These are phyloP conservation scores for Tricholoma saponaceum DNA, from an alignment of 768 basidiomycete genomes.

Conservation along the genomic window DNA sequence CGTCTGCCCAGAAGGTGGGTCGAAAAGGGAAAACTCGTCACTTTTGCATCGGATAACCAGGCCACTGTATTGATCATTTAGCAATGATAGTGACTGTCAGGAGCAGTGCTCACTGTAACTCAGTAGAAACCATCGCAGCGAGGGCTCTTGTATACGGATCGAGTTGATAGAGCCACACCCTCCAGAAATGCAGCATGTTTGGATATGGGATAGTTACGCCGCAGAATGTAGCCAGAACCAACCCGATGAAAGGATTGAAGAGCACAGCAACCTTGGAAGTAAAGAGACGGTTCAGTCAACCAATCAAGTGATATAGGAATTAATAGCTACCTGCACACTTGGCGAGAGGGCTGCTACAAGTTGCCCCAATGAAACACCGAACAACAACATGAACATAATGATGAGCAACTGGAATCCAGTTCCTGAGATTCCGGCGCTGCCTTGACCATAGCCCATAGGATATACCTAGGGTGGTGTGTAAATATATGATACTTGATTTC, in stretches of 20 bases:
- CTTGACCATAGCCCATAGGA: conserved; percentile 66
- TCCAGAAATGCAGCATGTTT: conserved; percentile 62
- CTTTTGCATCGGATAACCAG: conserved; percentile 57
- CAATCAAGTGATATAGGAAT: conserved; percentile 21
- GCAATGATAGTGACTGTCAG: not conserved
- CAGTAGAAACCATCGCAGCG: conserved; percentile 72
- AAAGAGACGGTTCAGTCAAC: conserved; percentile 13
- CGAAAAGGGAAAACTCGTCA: conserved; percentile 69
- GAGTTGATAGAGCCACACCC: conserved; percentile 73
- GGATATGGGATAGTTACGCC: conserved; percentile 77
- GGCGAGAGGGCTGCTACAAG: conserved; percentile 74
- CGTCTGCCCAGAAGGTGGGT: conserved; percentile 70
- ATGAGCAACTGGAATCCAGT: conserved; percentile 72
- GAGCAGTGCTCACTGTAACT: conserved; percentile 52
- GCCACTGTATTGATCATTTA: conserved; percentile 37
- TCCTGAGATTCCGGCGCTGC: conserved; percentile 52
- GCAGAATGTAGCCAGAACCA: conserved; percentile 69
- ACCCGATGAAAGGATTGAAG: conserved; percentile 71
- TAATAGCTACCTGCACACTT: conserved; percentile 48
- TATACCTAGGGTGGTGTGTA: conserved; percentile 38
- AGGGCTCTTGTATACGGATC: conserved; percentile 69
- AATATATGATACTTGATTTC: not conserved
- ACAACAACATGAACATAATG: conserved; percentile 63
- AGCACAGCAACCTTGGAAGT: conserved; percentile 60
- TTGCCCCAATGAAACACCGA: conserved; percentile 67